Conservation (phyloP, 805 yeast species). For the Yamadazyma olivae region DNA sequence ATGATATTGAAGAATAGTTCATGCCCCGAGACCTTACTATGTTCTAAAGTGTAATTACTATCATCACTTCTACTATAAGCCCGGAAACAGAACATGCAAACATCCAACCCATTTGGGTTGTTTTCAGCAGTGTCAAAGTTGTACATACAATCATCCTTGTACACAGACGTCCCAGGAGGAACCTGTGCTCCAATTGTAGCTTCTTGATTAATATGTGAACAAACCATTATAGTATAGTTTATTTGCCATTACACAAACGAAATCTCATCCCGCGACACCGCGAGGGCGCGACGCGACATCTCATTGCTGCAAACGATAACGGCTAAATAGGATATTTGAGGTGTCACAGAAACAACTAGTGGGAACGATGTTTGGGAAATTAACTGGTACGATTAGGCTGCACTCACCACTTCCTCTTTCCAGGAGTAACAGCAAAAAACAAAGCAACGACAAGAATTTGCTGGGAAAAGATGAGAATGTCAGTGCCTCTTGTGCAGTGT, state of each 20-base stretch:
- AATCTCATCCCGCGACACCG: too few relatives aligned
- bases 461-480: too few relatives aligned
- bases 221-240: constrained; percentile 2
- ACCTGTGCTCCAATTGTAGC: background rate
- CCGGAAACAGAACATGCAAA: constrained; percentile 72
- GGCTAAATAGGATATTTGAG: too few relatives aligned
- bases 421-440: too few relatives aligned
- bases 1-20: constrained; percentile 55
- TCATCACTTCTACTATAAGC: constrained; percentile 52
- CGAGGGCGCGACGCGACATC: background rate
- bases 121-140: constrained; percentile 69
- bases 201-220: constrained; percentile 1
- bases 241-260: too few relatives aligned
- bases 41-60: constrained; percentile 54
- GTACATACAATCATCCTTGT: constrained; percentile 88
- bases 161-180: constrained; percentile 17
- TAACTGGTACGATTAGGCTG: too few relatives aligned
- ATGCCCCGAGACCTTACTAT: constrained; percentile 52
- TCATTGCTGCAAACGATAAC: constrained; percentile 1
- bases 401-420: too few relatives aligned
- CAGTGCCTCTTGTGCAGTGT: constrained; percentile 39
- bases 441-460: too few relatives aligned
- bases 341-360: too few relatives aligned
- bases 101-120: constrained; percentile 56
- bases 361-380: too few relatives aligned